Evolutionary conservation across 1,284 basidiomycete species (phyloP), one percentile per base, ranked within the genome.

Genomic region (Ustilago hordei): DNA sequence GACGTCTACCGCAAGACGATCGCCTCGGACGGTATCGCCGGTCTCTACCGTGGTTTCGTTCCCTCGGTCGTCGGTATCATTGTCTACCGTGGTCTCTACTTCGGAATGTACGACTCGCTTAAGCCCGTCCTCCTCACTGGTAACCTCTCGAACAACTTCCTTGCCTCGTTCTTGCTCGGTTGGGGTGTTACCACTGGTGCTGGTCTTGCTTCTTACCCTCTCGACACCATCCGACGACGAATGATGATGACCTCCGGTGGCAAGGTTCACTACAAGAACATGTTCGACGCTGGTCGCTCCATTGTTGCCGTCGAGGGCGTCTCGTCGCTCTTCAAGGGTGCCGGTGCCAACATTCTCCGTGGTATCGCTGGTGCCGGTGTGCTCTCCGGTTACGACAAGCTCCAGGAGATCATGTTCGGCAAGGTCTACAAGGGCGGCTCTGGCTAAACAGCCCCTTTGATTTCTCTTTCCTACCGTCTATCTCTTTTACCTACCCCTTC

Each of bases 361-460:
- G 94, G 95, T 91, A 93, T 96, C 86, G 95, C 95, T 85, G 95
- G 95, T 89, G 95, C 95, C 88, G 95, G 95, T 94, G 95, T 96
- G 80, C 88, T 97, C 85, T 95, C 95, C 48, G 89, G 95, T 69
- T 85, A 85, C 84, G 84, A 96, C 91, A 93, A 95, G 89, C 91
- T 95, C 87, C 95, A 96, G 88, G 84, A 87, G 82, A 66, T 87
- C 79, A 78, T 87, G 78, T 86, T 87, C 85, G 86, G 86, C 78
- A 86, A 86, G 82, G 84, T 84, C 71, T 85, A 85, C 84, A 82
- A 82, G 79, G 74, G 74, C 68, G 74, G 74, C 48, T 76, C 74
- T 60, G 74, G 74, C 69, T 76, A 76, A 76, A 63, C 65, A 63
- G 65, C 28, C 31, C 11, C 39, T 45, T n/a, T 45, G 43, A 45